Conservation (phyloP, 805 yeast species). For the Metschnikowia proteae region DNA sequence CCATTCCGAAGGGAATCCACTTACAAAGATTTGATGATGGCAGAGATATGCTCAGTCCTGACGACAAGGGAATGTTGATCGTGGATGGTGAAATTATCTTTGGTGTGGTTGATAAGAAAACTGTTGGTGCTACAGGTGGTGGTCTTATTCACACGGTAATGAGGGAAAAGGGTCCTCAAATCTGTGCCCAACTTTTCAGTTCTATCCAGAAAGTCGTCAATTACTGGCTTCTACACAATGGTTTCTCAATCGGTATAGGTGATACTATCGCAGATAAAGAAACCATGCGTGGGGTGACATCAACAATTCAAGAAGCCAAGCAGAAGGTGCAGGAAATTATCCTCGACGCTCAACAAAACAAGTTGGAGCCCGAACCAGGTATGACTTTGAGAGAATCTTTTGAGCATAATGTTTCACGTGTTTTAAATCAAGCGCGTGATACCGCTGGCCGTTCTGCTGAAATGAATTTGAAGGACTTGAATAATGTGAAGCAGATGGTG, state of each 20-base stretch:
- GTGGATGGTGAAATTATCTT: constrained; percentile 94
- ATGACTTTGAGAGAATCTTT: constrained; percentile 98
- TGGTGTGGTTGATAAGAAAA: constrained; percentile 97
- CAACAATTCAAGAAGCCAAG: constrained; percentile 90
- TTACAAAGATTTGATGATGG: constrained; percentile 91
- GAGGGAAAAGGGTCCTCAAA: constrained; percentile 93
- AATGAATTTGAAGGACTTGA: constrained; percentile 86
- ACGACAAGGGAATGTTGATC: constrained; percentile 93
- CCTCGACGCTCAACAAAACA: constrained; percentile 84
- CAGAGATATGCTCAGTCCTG: constrained; percentile 75
- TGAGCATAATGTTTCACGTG: constrained; percentile 94
- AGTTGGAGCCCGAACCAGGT: constrained; percentile 95
- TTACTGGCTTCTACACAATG: constrained; percentile 93
- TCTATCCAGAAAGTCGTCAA: constrained; percentile 93
- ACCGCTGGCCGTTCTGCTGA: constrained; percentile 99
- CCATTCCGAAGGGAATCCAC: constrained; percentile 94
- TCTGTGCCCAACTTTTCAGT: constrained; percentile 87
- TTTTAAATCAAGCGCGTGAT: constrained; percentile 96
- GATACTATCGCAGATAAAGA: constrained; percentile 98
- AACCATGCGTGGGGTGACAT: constrained; percentile 91
- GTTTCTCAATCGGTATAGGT: constrained; percentile 99
- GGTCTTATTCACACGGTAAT: constrained; percentile 96
- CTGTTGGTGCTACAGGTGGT: constrained; percentile 98
- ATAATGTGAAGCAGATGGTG: constrained; percentile 98
- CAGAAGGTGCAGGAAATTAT: constrained; percentile 92